Base-by-base conservation (phyloP, 2,329 filamentous ascomycete genomes). In the Penicillium corylophilum region DNA sequence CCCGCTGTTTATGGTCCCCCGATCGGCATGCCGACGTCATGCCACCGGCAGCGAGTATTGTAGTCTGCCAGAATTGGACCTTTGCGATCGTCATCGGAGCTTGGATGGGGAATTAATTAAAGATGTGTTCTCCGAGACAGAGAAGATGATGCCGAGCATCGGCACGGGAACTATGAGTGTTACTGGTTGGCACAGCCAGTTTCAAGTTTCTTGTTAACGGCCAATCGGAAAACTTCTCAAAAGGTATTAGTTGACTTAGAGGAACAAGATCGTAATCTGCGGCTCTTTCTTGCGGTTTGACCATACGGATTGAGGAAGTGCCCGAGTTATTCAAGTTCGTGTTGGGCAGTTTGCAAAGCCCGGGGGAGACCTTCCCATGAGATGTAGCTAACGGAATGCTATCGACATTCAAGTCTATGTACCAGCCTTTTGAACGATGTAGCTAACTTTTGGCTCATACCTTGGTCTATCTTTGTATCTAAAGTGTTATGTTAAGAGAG, bases 21-120 rank as follows among this genome's bases (percentile, higher is more conserved):
- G 42, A 53, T 55, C 55, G 57, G 53, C 49, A 59, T 59, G 48
- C 57, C 56, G 53, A 59, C 55, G 55, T 60, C 57, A 60, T 60
- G 35, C 4, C 31, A 45, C 48, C 33, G 40, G 35, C 22, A 35
- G 35, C 20, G 31, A 24, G 7, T 29, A 22, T 13, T 16, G 9
- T 16, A 31, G 44, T 44, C n/a, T 40, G 31, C 20, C 33, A 13
- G 7, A 8, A 24, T 50, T n/a, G 5, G n/a, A 3, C 33, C 13
- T 2, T 12, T 29, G 29, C 23, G n/a, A 28, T 28, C 22, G n/a
- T 38, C 23, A 31, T 44, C 31, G 29, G 33, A 33, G 15, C 20
- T 7, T 15, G 23, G 31, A 24, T 13, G 10, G n/a, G 16, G 9
- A 20, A 38, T 5, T 36, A 13, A 13, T n/a, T 18, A 5, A 5